phyloP scores from a whole-genome alignment of 2,329 filamentous ascomycete genomes.

The Thelonectria blattea region DNA sequence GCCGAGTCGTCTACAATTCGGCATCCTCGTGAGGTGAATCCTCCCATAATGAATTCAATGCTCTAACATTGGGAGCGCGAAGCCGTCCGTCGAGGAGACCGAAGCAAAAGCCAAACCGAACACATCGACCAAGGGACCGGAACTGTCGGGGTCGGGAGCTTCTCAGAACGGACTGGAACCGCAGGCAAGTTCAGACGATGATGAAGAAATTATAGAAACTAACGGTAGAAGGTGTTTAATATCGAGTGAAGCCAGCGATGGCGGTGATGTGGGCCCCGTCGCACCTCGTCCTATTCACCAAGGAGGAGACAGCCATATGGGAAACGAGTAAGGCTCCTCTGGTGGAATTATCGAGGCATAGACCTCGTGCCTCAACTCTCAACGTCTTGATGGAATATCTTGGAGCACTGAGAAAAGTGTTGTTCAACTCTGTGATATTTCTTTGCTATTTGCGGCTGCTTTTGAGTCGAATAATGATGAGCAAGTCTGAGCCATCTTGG shows the following conservation, averaged over 20 bases:
- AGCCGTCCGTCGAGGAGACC: not conserved
- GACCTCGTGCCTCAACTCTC: too few relatives aligned
- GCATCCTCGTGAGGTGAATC: not conserved
- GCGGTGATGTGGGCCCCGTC: not conserved
- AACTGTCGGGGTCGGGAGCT: conserved; percentile 22
- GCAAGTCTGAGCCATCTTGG: too few relatives aligned
- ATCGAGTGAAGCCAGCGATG: conserved; percentile 12
- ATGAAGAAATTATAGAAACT: not conserved
- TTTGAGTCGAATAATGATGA: too few relatives aligned
- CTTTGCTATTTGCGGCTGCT: too few relatives aligned
- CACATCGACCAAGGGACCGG: not conserved
- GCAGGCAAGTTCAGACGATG: conserved; percentile 7
- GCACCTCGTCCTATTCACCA: conserved; percentile 28
- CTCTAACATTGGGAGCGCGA: conserved; percentile 8
- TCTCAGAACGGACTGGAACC: conserved; percentile 17
- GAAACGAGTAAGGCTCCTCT: not conserved
- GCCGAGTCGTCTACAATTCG: not conserved
- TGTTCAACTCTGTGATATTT: too few relatives aligned
- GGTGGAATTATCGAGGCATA: too few relatives aligned
- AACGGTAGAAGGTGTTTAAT: conserved; percentile 1
- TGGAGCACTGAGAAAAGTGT: too few relatives aligned
- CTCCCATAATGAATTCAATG: not conserved
- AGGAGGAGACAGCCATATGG: conserved; percentile 8
- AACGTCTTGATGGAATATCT: too few relatives aligned
- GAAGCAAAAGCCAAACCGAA: not conserved